A percentile compares a stretch with the other conserved stretches of the same genome.
Conservation (phyloP, 2,329 filamentous ascomycete genomes). For the Pseudocercospora fijiensis region DNA sequence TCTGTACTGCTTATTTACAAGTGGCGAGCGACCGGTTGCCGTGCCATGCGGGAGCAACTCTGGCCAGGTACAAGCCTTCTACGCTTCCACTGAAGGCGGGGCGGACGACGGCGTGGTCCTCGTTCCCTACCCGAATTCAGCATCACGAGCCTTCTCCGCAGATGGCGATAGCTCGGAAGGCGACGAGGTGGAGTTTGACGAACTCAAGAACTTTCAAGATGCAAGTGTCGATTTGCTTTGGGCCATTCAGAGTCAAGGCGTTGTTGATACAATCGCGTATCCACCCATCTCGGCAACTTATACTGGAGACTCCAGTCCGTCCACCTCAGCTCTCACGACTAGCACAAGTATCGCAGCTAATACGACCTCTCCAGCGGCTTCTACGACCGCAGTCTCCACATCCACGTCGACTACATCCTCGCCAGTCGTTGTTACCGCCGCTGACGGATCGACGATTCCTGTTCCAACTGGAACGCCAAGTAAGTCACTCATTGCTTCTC, state of each 20-base stretch:
- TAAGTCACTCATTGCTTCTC: neutral
- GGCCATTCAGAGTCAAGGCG: conserved; percentile 12
- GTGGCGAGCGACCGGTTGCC: conserved; percentile 5
- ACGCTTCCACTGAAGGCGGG: conserved; percentile 1
- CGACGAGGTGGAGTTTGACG: conserved; percentile 9
- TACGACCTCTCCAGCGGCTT: neutral
- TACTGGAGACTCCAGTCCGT: neutral
- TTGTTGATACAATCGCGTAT: conserved; percentile 6
- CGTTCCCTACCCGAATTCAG: conserved; percentile 4
- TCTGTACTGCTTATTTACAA: conserved; percentile 8
- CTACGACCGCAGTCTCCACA: neutral
- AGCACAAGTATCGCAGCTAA: neutral
- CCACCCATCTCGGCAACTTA: conserved; percentile 6
- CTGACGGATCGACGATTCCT: neutral
- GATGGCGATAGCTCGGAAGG: conserved; percentile 4
- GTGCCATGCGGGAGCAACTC: conserved; percentile 11
- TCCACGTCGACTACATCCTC: neutral
- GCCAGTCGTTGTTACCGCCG: neutral
- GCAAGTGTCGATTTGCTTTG: conserved; percentile 9
- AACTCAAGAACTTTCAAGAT: neutral
- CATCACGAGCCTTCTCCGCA: conserved; percentile 7
- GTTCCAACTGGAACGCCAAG: conserved; percentile 1
- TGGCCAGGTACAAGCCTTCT: conserved; percentile 12
- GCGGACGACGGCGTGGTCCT: conserved; percentile 11
- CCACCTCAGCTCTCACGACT: neutral